Percentiles rank a stretch among this genome's conserved stretches.
These are phyloP conservation scores for Paecilomyces sp. DNA, from an alignment of 2,329 filamentous ascomycete species.

Conservation along the genomic window DNA sequence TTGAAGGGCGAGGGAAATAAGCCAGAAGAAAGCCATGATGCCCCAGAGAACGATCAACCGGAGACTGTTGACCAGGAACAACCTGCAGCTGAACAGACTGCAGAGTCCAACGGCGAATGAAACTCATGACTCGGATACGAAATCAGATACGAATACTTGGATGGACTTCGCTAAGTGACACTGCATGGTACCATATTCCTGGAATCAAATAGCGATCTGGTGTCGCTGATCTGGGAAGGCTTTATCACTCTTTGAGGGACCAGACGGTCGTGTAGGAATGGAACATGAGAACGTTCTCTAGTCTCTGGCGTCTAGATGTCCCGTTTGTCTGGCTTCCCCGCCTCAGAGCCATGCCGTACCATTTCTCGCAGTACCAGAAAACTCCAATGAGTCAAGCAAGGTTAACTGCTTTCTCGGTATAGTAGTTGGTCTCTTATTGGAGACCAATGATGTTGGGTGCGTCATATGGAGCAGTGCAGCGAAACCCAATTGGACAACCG, in stretches of 20 bases:
- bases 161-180: background rate
- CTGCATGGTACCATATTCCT: background rate
- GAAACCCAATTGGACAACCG: background rate
- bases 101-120: background rate
- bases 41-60: background rate
- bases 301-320: too few relatives aligned
- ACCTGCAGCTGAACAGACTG: background rate
- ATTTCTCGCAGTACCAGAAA: too few relatives aligned
- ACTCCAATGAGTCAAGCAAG: too few relatives aligned
- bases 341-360: too few relatives aligned
- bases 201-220: background rate
- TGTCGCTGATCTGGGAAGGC: too few relatives aligned
- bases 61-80: background rate
- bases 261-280: too few relatives aligned
- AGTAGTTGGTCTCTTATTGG: too few relatives aligned
- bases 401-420: too few relatives aligned
- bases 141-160: background rate
- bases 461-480: background rate
- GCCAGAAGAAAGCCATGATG: constrained; percentile 5
- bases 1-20: constrained; percentile 40
- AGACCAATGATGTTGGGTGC: background rate
- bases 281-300: too few relatives aligned
- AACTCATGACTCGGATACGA: background rate
- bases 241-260: too few relatives aligned
- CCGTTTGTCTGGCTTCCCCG: too few relatives aligned